Conservation (phyloP, 805 yeast genomes). For the Suhomyces kilbournensis region DNA sequence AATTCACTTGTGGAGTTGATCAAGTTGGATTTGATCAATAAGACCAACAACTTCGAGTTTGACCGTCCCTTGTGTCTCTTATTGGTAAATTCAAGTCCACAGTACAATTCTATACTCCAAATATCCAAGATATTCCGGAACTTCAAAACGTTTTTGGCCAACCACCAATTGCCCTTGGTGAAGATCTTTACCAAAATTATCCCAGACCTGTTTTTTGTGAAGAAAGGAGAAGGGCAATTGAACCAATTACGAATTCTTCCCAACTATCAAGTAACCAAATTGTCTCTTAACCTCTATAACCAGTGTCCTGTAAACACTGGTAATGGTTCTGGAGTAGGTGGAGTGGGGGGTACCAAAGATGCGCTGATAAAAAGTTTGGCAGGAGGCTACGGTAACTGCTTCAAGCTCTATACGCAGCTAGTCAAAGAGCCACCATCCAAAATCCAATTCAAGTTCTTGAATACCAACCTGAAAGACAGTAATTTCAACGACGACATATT, state of each 20-base stretch:
- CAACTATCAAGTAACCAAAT: conserved; percentile 35
- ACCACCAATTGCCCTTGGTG: conserved; percentile 41
- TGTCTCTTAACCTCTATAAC: conserved; percentile 58
- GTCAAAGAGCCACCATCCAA: conserved; percentile 37
- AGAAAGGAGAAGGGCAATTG: conserved; percentile 14
- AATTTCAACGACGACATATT: conserved; percentile 61
- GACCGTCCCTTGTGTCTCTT: conserved; percentile 50
- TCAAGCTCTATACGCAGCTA: conserved; percentile 27
- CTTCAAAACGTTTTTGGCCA: conserved; percentile 37
- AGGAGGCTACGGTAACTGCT: not conserved
- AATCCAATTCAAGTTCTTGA: conserved; percentile 35
- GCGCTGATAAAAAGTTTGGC: not conserved
- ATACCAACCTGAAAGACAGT: conserved; percentile 17
- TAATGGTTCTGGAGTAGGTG: not conserved
- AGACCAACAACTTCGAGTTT: conserved; percentile 40
- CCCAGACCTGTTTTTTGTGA: conserved; percentile 27
- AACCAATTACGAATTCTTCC: conserved; percentile 25
- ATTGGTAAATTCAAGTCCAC: conserved; percentile 45
- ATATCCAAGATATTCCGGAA: conserved; percentile 46
- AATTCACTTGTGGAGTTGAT: conserved; percentile 35
- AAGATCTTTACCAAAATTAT: conserved; percentile 36
- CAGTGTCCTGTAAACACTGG: conserved; percentile 39
- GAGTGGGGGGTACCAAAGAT: not conserved
- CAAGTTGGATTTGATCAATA: conserved; percentile 37
- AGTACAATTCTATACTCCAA: conserved; percentile 44